Conservation (phyloP, 2,329 filamentous ascomycete species). For the Fusarium sublunatum region DNA sequence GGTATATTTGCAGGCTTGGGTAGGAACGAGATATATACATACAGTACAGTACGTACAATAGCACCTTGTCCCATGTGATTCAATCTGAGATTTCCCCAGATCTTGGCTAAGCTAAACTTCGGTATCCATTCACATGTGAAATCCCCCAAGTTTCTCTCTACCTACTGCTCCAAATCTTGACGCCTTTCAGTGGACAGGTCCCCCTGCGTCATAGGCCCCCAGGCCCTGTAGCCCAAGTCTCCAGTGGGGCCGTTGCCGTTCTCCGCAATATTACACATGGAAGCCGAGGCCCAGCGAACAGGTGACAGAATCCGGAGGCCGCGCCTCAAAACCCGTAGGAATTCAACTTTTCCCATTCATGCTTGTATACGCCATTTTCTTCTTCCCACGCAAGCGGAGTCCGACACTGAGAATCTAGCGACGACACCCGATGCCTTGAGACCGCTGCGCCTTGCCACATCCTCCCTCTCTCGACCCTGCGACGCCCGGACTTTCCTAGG, state of each 20-base stretch:
- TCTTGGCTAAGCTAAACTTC: conserved; percentile 24
- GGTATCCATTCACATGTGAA: conserved; percentile 33
- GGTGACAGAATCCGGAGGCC: conserved; percentile 31
- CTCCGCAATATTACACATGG: conserved; percentile 38
- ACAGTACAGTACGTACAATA: neutral
- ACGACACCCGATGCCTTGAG: conserved; percentile 33
- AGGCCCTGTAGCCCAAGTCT: conserved; percentile 11
- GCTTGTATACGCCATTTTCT: conserved; percentile 11
- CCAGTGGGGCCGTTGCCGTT: conserved; percentile 21
- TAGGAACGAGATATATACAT: conserved; percentile 7
- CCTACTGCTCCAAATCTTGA: conserved; percentile 10
- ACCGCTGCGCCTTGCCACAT: conserved; percentile 7
- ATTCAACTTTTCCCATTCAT: conserved; percentile 28
- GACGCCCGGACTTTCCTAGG: conserved; percentile 18
- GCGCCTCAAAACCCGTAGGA: conserved; percentile 17
- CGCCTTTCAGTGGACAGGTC: conserved; percentile 15
- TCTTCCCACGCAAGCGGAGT: conserved; percentile 10
- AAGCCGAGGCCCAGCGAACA: conserved; percentile 36
- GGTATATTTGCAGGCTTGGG: neutral
- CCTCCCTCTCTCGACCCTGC: conserved; percentile 19
- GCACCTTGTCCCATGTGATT: conserved; percentile 6
- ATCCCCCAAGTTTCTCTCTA: conserved; percentile 8
- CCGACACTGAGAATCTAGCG: conserved; percentile 15
- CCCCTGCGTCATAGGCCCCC: conserved; percentile 36
- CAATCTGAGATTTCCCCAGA: conserved; percentile 35